Evolutionary conservation across 768 basidiomycete species (phyloP).

Genomic region (Mycena venus): DNA sequence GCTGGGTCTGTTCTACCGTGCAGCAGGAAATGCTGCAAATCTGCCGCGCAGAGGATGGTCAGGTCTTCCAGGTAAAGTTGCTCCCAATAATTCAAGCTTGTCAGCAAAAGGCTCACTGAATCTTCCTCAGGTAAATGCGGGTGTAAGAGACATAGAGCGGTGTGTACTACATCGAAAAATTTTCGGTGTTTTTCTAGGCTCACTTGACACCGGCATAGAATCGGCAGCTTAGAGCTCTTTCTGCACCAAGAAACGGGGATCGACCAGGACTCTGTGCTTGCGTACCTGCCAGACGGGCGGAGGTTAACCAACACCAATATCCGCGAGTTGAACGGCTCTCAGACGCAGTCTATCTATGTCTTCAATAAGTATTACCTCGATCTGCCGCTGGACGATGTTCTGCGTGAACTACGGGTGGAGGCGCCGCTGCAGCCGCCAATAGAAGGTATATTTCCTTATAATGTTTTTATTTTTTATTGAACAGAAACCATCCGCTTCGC

Average conservation of each 20-base stretch:
- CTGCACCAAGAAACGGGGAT: conserved; percentile 80
- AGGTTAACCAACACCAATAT: conserved; percentile 79
- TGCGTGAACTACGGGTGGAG: conserved; percentile 72
- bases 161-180: conserved; percentile 49
- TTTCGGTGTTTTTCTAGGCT: conserved; percentile 17
- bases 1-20: not conserved
- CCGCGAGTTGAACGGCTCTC: conserved; percentile 79
- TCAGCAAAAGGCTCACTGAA: not conserved
- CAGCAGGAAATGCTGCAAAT: conserved; percentile 65
- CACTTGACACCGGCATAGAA: conserved; percentile 56
- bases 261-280: conserved; percentile 76
- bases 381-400: conserved; percentile 73
- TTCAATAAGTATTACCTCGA: conserved; percentile 89
- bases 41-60: conserved; percentile 76
- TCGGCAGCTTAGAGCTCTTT: conserved; percentile 78
- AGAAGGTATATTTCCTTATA: conserved; percentile 63
- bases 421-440: conserved; percentile 77
- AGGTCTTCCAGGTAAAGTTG: conserved; percentile 68
- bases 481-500: too few species aligned
- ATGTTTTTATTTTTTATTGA: too few species aligned
- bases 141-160: conserved; percentile 85
- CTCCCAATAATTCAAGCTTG: not conserved
- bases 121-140: conserved; percentile 65
- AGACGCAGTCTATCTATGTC: conserved; percentile 85
- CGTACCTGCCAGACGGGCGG: conserved; percentile 85